phyloP scores from a whole-genome alignment of 2,329 filamentous ascomycete species.

The Graphiopsis chlorocephala region DNA sequence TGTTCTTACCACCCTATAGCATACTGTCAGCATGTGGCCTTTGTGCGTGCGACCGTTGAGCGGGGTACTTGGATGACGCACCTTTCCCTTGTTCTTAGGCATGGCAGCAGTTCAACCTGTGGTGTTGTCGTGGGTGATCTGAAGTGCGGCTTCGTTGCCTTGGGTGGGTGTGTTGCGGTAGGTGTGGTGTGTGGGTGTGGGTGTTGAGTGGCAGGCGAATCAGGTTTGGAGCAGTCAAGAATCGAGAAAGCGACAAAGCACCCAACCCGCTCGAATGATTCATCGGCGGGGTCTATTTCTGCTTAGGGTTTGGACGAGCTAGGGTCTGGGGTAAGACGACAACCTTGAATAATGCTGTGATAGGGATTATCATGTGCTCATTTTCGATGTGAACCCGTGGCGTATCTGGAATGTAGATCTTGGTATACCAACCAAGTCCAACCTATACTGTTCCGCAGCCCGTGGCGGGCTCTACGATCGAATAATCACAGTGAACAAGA shows the following conservation, averaged over 20 bases:
- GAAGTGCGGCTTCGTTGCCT: constrained; percentile 27
- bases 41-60: not conserved
- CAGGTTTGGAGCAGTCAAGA: no score
- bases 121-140: constrained; percentile 15
- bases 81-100: constrained; percentile 99
- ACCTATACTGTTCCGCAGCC: not conserved
- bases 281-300: no score
- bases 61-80: constrained; percentile 45
- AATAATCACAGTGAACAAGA: not conserved
- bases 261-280: no score
- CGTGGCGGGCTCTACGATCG: not conserved
- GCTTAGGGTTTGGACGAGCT: no score
- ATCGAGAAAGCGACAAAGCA: no score
- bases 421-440: not conserved
- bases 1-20: constrained; percentile 83
- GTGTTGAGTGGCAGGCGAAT: not conserved
- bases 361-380: not conserved
- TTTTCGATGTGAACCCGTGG: not conserved
- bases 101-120: constrained; percentile 53
- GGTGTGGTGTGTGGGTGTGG: constrained; percentile 1
- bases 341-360: not conserved
- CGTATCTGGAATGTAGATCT: not conserved
- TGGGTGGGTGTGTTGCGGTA: not conserved
- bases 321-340: not conserved
- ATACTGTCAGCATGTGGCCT: constrained; percentile 42